Conservation (phyloP, 176 grass and related monocot species). For the Chloris gayana region DNA sequence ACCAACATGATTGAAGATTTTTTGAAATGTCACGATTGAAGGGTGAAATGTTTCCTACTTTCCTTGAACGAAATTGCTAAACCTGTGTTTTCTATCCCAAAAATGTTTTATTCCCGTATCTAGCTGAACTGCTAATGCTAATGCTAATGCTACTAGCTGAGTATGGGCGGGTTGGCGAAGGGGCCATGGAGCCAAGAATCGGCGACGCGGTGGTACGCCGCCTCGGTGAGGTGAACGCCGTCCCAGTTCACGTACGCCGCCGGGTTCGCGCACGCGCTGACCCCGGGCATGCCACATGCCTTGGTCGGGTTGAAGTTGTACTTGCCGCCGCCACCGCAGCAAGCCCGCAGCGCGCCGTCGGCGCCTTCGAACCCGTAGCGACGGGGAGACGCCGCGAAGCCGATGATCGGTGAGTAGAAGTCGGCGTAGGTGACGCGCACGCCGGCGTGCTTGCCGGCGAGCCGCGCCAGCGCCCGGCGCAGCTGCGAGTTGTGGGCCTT, state of each 20-base stretch:
- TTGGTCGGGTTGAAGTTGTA: conserved; percentile 52
- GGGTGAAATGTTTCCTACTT: too few species aligned
- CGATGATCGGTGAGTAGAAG: conserved; percentile 46
- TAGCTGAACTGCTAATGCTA: too few species aligned
- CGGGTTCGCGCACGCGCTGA: conserved; percentile 18
- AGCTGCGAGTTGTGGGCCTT: conserved; percentile 53
- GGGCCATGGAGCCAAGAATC: conserved; percentile 52
- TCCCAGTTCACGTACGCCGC: conserved; percentile 62
- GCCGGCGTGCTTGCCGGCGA: conserved; percentile 25
- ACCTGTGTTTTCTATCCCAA: too few species aligned
- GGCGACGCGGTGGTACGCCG: conserved; percentile 56
- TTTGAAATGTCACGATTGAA: not conserved
- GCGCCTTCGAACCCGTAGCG: conserved; percentile 43
- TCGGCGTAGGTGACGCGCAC: conserved; percentile 48
- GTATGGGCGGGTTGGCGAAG: conserved; percentile 50
- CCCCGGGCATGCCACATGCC: conserved; percentile 39
- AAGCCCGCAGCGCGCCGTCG: conserved; percentile 35
- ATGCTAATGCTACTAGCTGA: not conserved
- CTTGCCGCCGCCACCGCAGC: conserved; percentile 50
- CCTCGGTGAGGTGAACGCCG: conserved; percentile 61
- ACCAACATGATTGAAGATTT: not conserved
- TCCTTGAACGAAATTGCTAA: too few species aligned
- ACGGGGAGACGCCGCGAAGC: conserved; percentile 34
- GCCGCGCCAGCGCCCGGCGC: not conserved
- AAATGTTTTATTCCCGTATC: not conserved